phyloP scores from a whole-genome alignment of 805 yeast genomes.

The Yarrowia sp. region DNA sequence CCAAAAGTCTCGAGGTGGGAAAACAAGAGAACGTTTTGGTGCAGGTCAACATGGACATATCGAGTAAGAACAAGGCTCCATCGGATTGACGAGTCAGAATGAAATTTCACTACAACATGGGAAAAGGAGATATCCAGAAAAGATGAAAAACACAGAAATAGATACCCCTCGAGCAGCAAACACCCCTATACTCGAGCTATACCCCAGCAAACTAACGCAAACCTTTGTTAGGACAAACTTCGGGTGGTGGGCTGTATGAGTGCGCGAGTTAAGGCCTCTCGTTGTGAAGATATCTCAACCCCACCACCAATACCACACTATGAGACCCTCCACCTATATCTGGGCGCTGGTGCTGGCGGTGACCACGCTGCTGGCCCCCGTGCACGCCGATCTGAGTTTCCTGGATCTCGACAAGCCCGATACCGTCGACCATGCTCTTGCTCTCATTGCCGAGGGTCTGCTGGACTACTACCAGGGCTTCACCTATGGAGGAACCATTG shows the following conservation, averaged over 20 bases:
- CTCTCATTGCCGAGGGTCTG: slow-evolving; percentile 63
- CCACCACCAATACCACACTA: slow-evolving; percentile 5
- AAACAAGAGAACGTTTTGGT: not conserved
- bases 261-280: slow-evolving; percentile 28
- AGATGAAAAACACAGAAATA: not conserved
- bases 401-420: slow-evolving; percentile 51
- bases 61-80: not conserved
- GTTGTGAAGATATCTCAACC: not conserved
- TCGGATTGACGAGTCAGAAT: not conserved
- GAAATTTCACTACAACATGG: not conserved
- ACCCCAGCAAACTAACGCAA: slow-evolving; percentile 30
- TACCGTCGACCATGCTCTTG: slow-evolving; percentile 60
- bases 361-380: slow-evolving; percentile 26
- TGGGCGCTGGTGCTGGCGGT: slow-evolving; percentile 35
- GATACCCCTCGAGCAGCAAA: not conserved
- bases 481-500: slow-evolving; percentile 75
- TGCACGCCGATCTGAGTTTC: slow-evolving; percentile 28
- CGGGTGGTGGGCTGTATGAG: slow-evolving; percentile 21
- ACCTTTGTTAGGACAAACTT: slow-evolving; percentile 15
- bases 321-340: slow-evolving; percentile 31
- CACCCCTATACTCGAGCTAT: not conserved
- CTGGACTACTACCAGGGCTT: slow-evolving; percentile 73
- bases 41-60: slow-evolving; percentile 8
- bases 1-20: not conserved
- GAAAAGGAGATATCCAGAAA: no score